These are phyloP conservation scores for Mycena capillaripes DNA, from an alignment of 768 basidiomycete species.

Conservation along the genomic window DNA sequence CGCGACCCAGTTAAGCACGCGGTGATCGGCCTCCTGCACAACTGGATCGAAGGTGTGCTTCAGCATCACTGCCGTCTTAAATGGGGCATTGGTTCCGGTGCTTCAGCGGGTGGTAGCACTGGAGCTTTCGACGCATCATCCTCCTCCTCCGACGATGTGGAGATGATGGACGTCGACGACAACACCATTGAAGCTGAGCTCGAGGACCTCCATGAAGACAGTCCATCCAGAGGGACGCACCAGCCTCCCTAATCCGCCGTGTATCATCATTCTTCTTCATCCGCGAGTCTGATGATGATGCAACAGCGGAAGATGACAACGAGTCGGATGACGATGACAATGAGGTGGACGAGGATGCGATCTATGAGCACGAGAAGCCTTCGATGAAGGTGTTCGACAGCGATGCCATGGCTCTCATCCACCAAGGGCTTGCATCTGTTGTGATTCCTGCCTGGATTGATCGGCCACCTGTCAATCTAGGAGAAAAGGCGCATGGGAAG, in stretches of 20 bases:
- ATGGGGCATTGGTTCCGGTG: conserved; percentile 33
- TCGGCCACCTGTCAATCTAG: conserved; percentile 35
- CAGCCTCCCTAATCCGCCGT: conserved; percentile 13
- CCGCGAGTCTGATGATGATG: background rate
- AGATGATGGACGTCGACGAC: background rate
- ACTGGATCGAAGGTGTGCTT: conserved; percentile 25
- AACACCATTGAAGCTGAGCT: background rate
- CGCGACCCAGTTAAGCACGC: background rate
- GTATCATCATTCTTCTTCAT: conserved; percentile 12
- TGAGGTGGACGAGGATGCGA: background rate
- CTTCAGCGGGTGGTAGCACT: background rate
- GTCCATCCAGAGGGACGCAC: background rate
- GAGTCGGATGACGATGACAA: background rate
- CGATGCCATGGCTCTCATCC: conserved; percentile 12
- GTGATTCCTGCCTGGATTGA: conserved; percentile 30
- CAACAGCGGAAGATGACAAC: background rate
- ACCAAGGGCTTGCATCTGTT: conserved; percentile 15
- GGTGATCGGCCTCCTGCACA: background rate
- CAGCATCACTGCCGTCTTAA: conserved; percentile 25
- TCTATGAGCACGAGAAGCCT: conserved; percentile 25
- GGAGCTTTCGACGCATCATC: background rate
- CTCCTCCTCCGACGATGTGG: background rate
- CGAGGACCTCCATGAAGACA: conserved; percentile 9
- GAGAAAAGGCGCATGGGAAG: conserved; percentile 35
- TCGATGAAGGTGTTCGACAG: conserved; percentile 10